A percentile compares a stretch with the other conserved stretches of the same genome.
These are phyloP conservation scores for Dryas alaskensis DNA, from an alignment of 306 rosid genomes.

Conservation along the genomic window DNA sequence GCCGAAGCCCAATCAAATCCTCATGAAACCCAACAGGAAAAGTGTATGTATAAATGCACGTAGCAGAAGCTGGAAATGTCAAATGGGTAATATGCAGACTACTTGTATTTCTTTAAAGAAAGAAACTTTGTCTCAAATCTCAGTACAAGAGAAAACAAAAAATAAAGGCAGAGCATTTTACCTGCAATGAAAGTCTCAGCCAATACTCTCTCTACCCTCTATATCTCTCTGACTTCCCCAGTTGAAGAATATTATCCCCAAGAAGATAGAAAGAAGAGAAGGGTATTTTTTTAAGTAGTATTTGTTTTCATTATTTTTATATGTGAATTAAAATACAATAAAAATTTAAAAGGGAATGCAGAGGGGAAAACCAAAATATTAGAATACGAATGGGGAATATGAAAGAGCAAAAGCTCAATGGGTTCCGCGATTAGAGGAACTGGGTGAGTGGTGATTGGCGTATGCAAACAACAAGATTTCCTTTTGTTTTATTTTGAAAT, in stretches of 20 bases:
- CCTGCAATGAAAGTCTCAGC: conserved; percentile 5
- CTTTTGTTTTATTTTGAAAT: not conserved
- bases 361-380: not conserved
- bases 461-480: not conserved
- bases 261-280: not conserved
- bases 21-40: conserved; percentile 5
- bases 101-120: not conserved
- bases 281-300: not conserved
- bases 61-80: not conserved
- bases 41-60: not conserved
- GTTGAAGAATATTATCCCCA: not conserved
- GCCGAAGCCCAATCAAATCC: not conserved
- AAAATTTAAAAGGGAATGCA: not conserved
- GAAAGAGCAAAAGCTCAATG: not conserved
- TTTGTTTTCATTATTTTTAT: not conserved
- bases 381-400: not conserved
- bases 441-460: not conserved
- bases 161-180: not conserved
- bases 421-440: conserved; percentile 16
- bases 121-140: not conserved
- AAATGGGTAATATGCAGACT: not conserved
- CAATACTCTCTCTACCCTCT: not conserved
- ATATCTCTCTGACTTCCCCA: not conserved
- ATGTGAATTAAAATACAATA: not conserved
- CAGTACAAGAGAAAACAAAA: not conserved